These are phyloP conservation scores for Globisporangium emineosum DNA, from an alignment of 352 stramenopile species.

Conservation along the genomic window DNA sequence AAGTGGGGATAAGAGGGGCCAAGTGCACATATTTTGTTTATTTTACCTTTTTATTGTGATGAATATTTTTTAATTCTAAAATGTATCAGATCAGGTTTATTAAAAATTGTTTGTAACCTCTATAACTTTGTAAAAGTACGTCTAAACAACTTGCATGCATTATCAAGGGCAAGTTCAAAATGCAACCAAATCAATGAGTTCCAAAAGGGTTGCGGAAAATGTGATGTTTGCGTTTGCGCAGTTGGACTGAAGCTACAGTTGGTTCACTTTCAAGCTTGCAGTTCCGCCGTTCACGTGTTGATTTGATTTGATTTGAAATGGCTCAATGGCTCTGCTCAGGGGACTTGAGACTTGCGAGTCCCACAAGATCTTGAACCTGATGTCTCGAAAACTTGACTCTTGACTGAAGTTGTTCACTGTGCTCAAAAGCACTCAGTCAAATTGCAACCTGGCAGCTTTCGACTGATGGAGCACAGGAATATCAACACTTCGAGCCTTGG, in stretches of 20 bases:
- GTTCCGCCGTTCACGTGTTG: background rate
- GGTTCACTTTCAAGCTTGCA: background rate
- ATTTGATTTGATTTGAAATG: background rate
- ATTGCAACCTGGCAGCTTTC: too few species aligned
- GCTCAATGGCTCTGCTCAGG: background rate
- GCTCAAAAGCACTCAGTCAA: too few species aligned
- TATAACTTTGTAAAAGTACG: too few species aligned
- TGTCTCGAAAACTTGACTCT: too few species aligned
- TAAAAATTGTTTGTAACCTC: too few species aligned
- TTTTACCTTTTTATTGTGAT: background rate
- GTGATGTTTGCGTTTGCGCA: slow-evolving; percentile 1
- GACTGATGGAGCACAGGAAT: too few species aligned
- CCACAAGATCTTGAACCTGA: too few species aligned
- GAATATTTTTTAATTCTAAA: background rate
- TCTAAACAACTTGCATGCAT: too few species aligned
- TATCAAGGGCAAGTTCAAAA: background rate
- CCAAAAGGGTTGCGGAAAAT: background rate
- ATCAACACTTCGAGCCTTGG: too few species aligned
- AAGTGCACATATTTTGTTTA: background rate
- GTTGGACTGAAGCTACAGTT: background rate
- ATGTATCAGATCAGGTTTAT: too few species aligned
- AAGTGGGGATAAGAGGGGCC: background rate
- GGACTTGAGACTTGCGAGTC: too few species aligned
- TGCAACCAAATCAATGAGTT: background rate
- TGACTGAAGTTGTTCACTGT: too few species aligned